Base-by-base conservation (phyloP, 495 filamentous ascomycete genomes). In the Tetracladium marchalianum region DNA sequence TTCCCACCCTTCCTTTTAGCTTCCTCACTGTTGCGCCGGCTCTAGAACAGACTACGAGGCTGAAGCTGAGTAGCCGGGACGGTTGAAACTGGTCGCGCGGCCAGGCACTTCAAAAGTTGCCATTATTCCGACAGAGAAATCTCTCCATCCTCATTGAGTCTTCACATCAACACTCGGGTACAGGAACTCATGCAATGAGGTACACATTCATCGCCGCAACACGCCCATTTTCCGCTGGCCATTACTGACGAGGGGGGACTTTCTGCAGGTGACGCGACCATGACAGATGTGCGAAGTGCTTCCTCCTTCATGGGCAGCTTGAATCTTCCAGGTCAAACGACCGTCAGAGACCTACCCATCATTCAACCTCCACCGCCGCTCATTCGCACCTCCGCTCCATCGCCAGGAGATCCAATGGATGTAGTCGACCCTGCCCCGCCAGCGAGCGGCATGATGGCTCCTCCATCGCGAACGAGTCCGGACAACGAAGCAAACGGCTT, bases 401-500 rank as follows among this genome's bases (percentile, higher is more conserved):
- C 53, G 34, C 53, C 54, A 13, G 49, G 46, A 18, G 57, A 57
- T 40, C 54, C 57, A 39, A 60, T 60, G 57, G 54, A 57, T 17
- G 54, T 55, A 31, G 52, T 51, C 12, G 41, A 42, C 40, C 53
- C 56, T 33, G 22, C 51, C 22, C 22, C 22, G 22, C 22, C 22
- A 27, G 22, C 22, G 13, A 36, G 51, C 11, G 41, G 48, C 10
- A 45, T 51, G 41, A 57, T 57, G 54, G 51, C 31, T 15, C 57
- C 57, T 22, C 57, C 57, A 13, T 22, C 51, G 1, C 45, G 54
- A 45, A 53, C 51, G 17, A 60, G 57, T 37, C 54, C 55, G 24
- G 57, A 60, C 9, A 15, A 19, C 44, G 57, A 57, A 32, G 47
- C 55, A 55, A 60, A 60, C 57, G 57, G 57, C 39, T 35, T 44